Base-by-base conservation (phyloP, 2,329 filamentous ascomycete genomes). In the Esteya vermicola region DNA sequence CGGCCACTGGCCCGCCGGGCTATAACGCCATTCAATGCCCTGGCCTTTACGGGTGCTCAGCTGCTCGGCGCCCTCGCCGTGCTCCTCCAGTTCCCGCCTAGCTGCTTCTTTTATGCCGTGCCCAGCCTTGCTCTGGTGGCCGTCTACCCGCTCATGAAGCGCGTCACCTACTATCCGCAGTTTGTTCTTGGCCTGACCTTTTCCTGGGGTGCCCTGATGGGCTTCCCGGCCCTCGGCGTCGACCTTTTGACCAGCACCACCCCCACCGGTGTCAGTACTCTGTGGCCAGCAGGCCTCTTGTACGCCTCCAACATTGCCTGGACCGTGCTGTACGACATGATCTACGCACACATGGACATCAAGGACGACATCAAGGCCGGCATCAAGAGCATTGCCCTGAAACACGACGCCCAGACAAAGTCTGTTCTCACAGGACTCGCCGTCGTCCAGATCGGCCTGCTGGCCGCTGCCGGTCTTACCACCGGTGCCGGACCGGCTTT, bases 311-410 rank as follows among this genome's bases (percentile, higher is more conserved):
- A 86, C 50, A 67, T 91, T 20, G 77, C 83, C 4, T 93, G 86
- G 86, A 93, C 85, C 0, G 70, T 93, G 21, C 61, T 93, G 30
- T 93, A 93, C 57, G 85, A 93, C 56, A 93, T 91, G 75, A 85
- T 93, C 25, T 93, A 93, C 57, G 85, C 85, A 13, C 85, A 93
- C 55, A 89, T 91, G 78, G 85, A 93, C 52, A 81, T 89, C 56
- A 79, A 79, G 52, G 85, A 93, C 50, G 85, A 93, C 53, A 76
- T 68, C 45, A 86, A 85, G 57, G 85, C 80, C 0, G 86, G 85
- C 9, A 91, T 93, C 61, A 93, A 89, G 64, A 85, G 79, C 52
- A 91, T 93, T 50, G 85, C 82, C 2, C 64, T 93, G 30, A 80
- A 81, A 54, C 84, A 93, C 50, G 79, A 83, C 46, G 67, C 72